Evolutionary conservation across 768 basidiomycete genomes (phyloP).

Genomic region (Boletus rex-veris): DNA sequence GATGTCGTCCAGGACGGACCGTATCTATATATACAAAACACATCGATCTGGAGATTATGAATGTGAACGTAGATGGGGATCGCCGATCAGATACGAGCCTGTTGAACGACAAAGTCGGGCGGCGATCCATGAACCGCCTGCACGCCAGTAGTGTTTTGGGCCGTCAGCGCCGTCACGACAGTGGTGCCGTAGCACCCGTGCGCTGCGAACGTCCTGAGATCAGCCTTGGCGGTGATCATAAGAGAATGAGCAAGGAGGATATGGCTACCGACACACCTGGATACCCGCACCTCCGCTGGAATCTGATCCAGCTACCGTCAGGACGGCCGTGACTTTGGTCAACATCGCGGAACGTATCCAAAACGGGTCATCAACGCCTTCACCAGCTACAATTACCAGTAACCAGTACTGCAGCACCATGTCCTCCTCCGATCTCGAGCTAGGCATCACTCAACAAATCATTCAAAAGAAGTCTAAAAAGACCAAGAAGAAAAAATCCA

Average conservation of each 20-base stretch:
- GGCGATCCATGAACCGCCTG: constrained; percentile 68
- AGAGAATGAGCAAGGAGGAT: neutral
- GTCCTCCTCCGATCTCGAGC: constrained; percentile 23
- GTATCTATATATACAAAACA: constrained; percentile 45
- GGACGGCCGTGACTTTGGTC: constrained; percentile 33
- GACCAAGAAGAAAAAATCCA: constrained; percentile 10
- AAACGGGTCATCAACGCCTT: no score
- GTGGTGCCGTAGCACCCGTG: constrained; percentile 77
- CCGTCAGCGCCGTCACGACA: constrained; percentile 81
- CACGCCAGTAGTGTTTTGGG: constrained; percentile 87
- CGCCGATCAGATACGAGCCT: constrained; percentile 43
- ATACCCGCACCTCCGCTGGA: constrained; percentile 87
- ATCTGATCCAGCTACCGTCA: constrained; percentile 82
- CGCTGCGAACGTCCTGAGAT: constrained; percentile 81
- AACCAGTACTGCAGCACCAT: constrained; percentile 1
- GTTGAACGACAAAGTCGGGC: constrained; percentile 67
- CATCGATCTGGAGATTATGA: no score
- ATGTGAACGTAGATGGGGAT: neutral
- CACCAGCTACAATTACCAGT: no score
- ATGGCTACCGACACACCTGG: constrained; percentile 47
- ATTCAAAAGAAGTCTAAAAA: constrained; percentile 8
- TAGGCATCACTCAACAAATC: constrained; percentile 6
- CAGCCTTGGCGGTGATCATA: constrained; percentile 49
- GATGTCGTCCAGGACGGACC: constrained; percentile 69
- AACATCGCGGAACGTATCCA: constrained; percentile 1